Conservation (phyloP, 2,329 filamentous ascomycete species). For the Penicillium sp. region DNA sequence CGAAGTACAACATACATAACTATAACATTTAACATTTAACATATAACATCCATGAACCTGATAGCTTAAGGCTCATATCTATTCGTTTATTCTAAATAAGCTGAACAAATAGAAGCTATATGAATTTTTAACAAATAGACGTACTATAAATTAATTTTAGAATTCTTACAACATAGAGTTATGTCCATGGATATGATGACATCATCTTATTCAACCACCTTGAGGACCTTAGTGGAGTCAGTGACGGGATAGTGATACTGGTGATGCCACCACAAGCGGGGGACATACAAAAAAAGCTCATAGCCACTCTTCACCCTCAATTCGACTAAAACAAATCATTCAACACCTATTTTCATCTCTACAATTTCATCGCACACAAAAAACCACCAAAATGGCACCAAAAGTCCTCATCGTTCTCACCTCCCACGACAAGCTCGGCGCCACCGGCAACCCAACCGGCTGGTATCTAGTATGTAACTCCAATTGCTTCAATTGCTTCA, state of each 20-base stretch:
- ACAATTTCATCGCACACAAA: not conserved
- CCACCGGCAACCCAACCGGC: slow-evolving; percentile 56
- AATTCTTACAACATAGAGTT: too few species aligned
- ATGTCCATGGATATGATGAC: too few species aligned
- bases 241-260: slow-evolving; percentile 16
- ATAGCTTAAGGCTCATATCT: too few species aligned
- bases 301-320: not conserved
- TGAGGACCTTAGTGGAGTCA: not conserved
- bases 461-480: slow-evolving; percentile 62
- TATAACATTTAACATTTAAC: too few species aligned
- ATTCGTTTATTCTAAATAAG: too few species aligned
- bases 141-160: too few species aligned
- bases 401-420: slow-evolving; percentile 71
- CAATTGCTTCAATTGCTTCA: not conserved
- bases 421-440: slow-evolving; percentile 53
- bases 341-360: too few species aligned
- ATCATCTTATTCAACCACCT: too few species aligned
- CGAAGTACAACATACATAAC: too few species aligned
- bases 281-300: not conserved
- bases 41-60: too few species aligned
- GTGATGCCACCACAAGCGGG: not conserved
- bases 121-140: too few species aligned
- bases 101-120: too few species aligned
- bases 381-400: slow-evolving; percentile 35
- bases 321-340: not conserved